Conservation (phyloP, 2,329 filamentous ascomycete genomes). For the Diaporthe australafricana region DNA sequence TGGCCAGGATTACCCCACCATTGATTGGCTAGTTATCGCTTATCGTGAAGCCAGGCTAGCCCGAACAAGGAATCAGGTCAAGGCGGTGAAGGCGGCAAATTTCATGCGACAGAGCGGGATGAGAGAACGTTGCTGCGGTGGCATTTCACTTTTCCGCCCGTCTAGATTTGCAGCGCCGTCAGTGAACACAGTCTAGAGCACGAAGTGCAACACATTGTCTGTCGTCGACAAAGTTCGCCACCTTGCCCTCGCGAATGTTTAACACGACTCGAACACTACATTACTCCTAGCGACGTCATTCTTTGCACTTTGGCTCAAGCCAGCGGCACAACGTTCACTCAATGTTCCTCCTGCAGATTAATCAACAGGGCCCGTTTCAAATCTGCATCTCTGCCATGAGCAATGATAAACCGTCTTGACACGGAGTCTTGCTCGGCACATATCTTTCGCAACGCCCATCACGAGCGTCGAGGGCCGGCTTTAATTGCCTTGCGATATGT, state of each 20-base stretch:
- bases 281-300: constrained; percentile 3
- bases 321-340: not conserved
- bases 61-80: constrained; percentile 39
- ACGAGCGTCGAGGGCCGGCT: constrained; percentile 4
- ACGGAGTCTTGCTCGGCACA: not conserved
- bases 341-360: not conserved
- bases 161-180: not conserved
- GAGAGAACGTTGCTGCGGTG: not conserved
- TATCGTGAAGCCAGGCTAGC: constrained; percentile 38
- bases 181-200: not conserved
- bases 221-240: constrained; percentile 5
- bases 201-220: not conserved
- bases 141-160: constrained; percentile 18
- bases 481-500: not conserved
- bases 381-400: not conserved
- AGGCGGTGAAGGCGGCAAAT: constrained; percentile 43
- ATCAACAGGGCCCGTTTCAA: constrained; percentile 3
- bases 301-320: not conserved
- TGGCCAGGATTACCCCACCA: constrained; percentile 42
- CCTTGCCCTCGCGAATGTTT: not conserved
- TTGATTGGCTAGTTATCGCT: constrained; percentile 41
- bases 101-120: constrained; percentile 39
- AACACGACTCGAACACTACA: constrained; percentile 15
- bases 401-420: constrained; percentile 2
- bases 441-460: not conserved